Conservation (phyloP, 768 basidiomycete species). For the Psilocybe tampanensis region DNA sequence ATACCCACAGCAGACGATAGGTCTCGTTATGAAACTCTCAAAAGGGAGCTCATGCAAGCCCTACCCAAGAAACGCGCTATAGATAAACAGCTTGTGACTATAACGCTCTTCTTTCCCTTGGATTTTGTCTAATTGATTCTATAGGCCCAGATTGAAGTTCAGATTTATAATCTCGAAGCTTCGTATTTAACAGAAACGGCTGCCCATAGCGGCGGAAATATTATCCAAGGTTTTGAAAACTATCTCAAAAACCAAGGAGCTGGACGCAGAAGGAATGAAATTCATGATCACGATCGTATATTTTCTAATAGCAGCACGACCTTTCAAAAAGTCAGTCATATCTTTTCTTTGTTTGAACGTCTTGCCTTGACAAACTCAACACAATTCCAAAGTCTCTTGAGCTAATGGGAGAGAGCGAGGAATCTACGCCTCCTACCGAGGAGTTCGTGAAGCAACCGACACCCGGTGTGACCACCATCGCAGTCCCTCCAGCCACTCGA, state of each 20-base stretch:
- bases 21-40: slow-evolving; percentile 68
- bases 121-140: background rate
- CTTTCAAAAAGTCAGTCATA: slow-evolving; percentile 60
- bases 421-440: slow-evolving; percentile 53
- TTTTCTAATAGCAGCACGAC: slow-evolving; percentile 85
- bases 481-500: slow-evolving; percentile 73
- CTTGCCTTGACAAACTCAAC: slow-evolving; percentile 7
- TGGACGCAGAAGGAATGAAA: slow-evolving; percentile 71
- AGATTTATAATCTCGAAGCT: slow-evolving; percentile 79
- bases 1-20: slow-evolving; percentile 66
- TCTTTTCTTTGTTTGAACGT: slow-evolving; percentile 4
- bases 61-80: slow-evolving; percentile 72
- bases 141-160: slow-evolving; percentile 78
- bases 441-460: slow-evolving; percentile 70
- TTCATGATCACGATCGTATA: slow-evolving; percentile 75
- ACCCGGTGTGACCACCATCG: slow-evolving; percentile 73
- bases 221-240: slow-evolving; percentile 85
- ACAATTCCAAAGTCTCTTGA: slow-evolving; percentile 63
- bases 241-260: slow-evolving; percentile 79
- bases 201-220: slow-evolving; percentile 78
- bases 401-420: slow-evolving; percentile 71
- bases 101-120: background rate
- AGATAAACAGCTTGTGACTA: slow-evolving; percentile 75
- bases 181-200: slow-evolving; percentile 79
- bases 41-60: slow-evolving; percentile 74